phyloP scores from a whole-genome alignment of 805 yeast genomes.

The Kregervanrija fluxuum region DNA sequence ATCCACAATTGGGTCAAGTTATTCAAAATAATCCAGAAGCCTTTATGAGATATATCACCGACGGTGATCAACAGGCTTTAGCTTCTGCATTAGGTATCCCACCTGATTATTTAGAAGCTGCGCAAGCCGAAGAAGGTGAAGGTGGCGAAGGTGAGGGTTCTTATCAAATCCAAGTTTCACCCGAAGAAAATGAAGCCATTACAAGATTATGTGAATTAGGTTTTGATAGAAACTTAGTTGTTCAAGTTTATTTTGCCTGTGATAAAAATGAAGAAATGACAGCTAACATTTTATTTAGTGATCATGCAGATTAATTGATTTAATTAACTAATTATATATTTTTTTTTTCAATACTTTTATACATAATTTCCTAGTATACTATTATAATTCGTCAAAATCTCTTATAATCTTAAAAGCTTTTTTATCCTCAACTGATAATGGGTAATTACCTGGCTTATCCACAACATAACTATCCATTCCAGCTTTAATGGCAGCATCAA shows the following conservation, averaged over 20 bases:
- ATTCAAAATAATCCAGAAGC: conserved; percentile 87
- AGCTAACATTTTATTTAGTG: conserved; percentile 80
- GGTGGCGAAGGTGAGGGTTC: conserved; percentile 17
- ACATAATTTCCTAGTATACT: background rate
- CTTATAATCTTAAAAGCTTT: conserved; percentile 20
- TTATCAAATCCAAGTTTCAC: conserved; percentile 48
- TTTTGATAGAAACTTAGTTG: conserved; percentile 77
- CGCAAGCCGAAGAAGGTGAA: conserved; percentile 32
- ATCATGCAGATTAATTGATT: conserved; percentile 30
- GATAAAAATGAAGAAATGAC: conserved; percentile 96
- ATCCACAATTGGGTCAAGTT: conserved; percentile 78
- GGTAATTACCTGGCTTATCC: conserved; percentile 68
- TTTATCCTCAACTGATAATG: conserved; percentile 32
- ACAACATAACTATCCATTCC: conserved; percentile 57
- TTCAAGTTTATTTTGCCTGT: conserved; percentile 95
- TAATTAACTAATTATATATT: background rate
- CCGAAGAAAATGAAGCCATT: conserved; percentile 86
- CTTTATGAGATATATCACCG: conserved; percentile 65
- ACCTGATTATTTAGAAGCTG: conserved; percentile 30
- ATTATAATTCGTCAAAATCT: conserved; percentile 19
- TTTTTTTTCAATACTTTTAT: conserved; percentile 1
- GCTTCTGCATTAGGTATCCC: conserved; percentile 35
- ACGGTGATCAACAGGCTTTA: conserved; percentile 51
- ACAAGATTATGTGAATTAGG: conserved; percentile 87
- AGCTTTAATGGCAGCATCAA: conserved; percentile 63